Evolutionary conservation across 371 early-diverging fungal species (phyloP).

Genomic region (Zychaea mexicana): DNA sequence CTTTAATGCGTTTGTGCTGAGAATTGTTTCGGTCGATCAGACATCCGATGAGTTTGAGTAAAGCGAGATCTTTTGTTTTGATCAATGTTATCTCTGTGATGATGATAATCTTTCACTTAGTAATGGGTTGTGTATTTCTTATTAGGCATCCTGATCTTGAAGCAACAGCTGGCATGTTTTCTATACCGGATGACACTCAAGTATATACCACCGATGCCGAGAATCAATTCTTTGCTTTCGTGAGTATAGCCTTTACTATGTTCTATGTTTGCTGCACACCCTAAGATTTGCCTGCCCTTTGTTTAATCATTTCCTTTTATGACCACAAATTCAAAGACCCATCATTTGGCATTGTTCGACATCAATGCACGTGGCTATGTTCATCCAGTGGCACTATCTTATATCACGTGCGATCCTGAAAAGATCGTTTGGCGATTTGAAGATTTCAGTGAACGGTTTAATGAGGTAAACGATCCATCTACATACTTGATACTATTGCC

Average conservation of each 20-base stretch:
- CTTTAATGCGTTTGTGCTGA: slow-evolving; percentile 57
- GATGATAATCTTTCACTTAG: too few relatives aligned
- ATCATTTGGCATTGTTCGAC: slow-evolving; percentile 62
- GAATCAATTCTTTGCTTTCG: slow-evolving; percentile 57
- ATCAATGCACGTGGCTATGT: slow-evolving; percentile 64
- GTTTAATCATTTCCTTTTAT: slow-evolving; percentile 1
- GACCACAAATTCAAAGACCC: slow-evolving; percentile 37
- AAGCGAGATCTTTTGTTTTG: neutral
- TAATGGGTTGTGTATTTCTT: neutral
- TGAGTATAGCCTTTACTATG: slow-evolving; percentile 16
- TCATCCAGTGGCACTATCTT: slow-evolving; percentile 59
- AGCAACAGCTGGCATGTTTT: slow-evolving; percentile 29
- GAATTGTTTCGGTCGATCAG: slow-evolving; percentile 59
- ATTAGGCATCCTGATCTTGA: slow-evolving; percentile 15
- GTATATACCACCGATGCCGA: slow-evolving; percentile 57
- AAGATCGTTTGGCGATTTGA: slow-evolving; percentile 54
- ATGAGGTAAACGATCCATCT: slow-evolving; percentile 22
- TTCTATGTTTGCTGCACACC: neutral
- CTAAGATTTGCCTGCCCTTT: too few relatives aligned
- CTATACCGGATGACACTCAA: slow-evolving; percentile 64
- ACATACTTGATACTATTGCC: too few relatives aligned
- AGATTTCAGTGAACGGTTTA: slow-evolving; percentile 42
- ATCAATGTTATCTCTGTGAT: neutral
- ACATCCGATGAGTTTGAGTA: slow-evolving; percentile 37
- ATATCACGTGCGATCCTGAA: slow-evolving; percentile 54